Evolutionary conservation across 257 asterid species (phyloP).

Genomic region (Parsonsia alboflavescens): DNA sequence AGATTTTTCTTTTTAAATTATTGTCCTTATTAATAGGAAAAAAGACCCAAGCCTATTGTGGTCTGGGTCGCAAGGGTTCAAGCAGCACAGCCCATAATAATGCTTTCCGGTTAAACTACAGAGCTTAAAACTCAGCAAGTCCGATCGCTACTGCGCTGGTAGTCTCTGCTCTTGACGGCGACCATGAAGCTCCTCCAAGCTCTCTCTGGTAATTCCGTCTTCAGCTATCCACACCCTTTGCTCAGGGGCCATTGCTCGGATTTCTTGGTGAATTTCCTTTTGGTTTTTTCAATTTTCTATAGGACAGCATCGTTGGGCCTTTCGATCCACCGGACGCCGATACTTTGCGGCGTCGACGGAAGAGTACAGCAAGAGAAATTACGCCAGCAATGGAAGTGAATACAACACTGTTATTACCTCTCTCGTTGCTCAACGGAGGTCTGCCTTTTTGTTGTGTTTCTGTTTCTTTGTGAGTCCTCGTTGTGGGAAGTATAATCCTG

Average conservation of each 20-base stretch:
- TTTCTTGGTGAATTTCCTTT: not conserved
- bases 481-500: not conserved
- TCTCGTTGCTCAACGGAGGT: conserved; percentile 67
- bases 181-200: conserved; percentile 56
- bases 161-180: not conserved
- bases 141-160: not conserved
- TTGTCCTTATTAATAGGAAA: too few species aligned
- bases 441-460: not conserved
- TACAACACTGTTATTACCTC: conserved; percentile 79
- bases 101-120: not conserved
- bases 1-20: too few species aligned
- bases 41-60: too few species aligned
- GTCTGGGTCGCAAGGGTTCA: not conserved
- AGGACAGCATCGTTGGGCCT: conserved; percentile 47
- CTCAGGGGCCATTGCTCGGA: not conserved
- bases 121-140: not conserved
- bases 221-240: not conserved
- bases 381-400: conserved; percentile 71
- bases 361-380: conserved; percentile 67
- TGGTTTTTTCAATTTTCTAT: conserved; percentile 4
- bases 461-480: conserved; percentile 3
- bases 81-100: not conserved
- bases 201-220: conserved; percentile 35
- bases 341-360: conserved; percentile 53
- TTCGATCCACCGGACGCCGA: conserved; percentile 60